Conservation (phyloP, 148 eudicot genomes). For the Heliosperma pusillum region DNA sequence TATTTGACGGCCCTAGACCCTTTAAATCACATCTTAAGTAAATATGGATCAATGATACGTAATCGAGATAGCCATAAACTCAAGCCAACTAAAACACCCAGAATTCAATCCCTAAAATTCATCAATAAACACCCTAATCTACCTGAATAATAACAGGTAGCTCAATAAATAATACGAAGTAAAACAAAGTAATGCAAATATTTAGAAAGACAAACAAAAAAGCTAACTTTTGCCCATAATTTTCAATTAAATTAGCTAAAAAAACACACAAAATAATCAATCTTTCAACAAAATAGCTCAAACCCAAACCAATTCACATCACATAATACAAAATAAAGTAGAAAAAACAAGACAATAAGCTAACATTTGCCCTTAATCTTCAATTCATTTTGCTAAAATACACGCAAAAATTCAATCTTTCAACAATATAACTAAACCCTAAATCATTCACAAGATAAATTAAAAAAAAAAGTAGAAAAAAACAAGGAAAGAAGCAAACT, state of each 20-base stretch:
- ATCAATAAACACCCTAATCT: neutral
- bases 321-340: no score
- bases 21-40: neutral
- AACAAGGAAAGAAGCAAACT: slow-evolving; percentile 33
- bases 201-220: neutral
- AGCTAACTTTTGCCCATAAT: no score
- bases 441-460: neutral
- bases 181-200: neutral
- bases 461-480: neutral
- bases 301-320: neutral
- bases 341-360: no score
- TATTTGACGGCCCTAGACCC: no score
- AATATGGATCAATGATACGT: neutral
- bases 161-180: neutral
- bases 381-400: no score
- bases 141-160: neutral
- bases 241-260: neutral
- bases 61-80: neutral
- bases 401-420: neutral
- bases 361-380: no score
- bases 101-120: neutral
- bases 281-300: neutral
- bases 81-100: neutral
- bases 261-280: neutral
- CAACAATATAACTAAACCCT: neutral